phyloP scores from a whole-genome alignment of 306 rosid genomes.

The Lathyrus oleraceus region DNA sequence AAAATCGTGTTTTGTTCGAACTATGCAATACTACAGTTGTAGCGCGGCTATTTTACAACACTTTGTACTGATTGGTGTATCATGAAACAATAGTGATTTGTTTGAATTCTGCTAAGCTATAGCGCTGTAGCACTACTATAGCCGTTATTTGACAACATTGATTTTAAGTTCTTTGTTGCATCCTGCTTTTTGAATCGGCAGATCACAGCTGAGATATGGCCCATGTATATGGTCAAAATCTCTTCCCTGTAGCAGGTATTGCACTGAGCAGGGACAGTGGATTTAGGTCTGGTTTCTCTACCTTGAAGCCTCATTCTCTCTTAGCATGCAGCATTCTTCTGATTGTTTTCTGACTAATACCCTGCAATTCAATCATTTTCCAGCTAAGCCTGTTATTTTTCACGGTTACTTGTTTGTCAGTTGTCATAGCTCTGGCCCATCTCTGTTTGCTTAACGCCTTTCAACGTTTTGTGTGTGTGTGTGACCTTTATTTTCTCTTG shows the following conservation, averaged over 20 bases:
- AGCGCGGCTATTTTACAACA: not conserved
- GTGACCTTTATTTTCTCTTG: not conserved
- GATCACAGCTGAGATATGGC: not conserved
- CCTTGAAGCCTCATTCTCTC: not conserved
- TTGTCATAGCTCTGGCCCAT: not conserved
- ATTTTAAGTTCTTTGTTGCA: not conserved
- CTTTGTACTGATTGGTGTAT: not conserved
- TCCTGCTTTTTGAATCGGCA: not conserved
- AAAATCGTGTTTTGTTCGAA: not conserved
- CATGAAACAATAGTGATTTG: not conserved
- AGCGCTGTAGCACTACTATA: not conserved
- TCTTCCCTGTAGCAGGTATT: not conserved
- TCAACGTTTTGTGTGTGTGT: not conserved
- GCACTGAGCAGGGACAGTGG: not conserved
- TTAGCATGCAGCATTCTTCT: not conserved
- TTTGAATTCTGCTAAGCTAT: not conserved
- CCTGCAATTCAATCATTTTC: not conserved
- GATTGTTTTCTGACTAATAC: not conserved
- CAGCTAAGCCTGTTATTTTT: not conserved
- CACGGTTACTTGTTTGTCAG: not conserved
- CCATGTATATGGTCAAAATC: not conserved
- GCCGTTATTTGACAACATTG: not conserved
- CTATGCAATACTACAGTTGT: not conserved
- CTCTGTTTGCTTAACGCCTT: not conserved
- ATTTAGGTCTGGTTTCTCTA: not conserved